Percentiles rank a stretch among this genome's conserved stretches.
Evolutionary conservation across 352 stramenopile species (phyloP).

Genomic region (Phytophthora brassicae): DNA sequence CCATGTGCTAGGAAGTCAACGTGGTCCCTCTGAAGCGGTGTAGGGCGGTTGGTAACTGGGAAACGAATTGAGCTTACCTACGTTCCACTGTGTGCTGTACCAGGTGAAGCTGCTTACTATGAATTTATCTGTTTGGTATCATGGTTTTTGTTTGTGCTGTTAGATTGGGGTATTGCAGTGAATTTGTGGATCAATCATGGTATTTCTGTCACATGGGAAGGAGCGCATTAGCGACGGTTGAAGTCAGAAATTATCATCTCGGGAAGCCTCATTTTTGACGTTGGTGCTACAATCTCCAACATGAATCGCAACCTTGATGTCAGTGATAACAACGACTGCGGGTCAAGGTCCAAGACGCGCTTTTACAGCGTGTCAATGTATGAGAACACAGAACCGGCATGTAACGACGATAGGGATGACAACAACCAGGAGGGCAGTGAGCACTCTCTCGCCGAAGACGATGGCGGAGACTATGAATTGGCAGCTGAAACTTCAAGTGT

Average conservation of each 20-base stretch:
- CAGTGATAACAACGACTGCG: neutral
- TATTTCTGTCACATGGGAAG: slow-evolving; percentile 27
- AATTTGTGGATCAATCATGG: slow-evolving; percentile 3
- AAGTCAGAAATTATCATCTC: slow-evolving; percentile 9
- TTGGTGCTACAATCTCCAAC: neutral
- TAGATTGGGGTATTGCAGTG: neutral
- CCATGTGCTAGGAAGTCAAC: slow-evolving; percentile 25
- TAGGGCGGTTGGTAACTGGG: slow-evolving; percentile 1
- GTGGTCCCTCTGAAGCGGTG: slow-evolving; percentile 33
- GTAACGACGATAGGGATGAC: slow-evolving; percentile 12
- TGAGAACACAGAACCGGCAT: slow-evolving; percentile 3
- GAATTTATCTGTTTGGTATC: neutral
- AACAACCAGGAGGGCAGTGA: slow-evolving; percentile 24
- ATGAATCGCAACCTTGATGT: slow-evolving; percentile 17
- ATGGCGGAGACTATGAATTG: slow-evolving; percentile 19
- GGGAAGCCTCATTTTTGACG: slow-evolving; percentile 5
- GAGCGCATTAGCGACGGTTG: slow-evolving; percentile 4
- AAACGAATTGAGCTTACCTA: neutral
- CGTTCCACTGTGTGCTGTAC: neutral
- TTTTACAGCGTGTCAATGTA: neutral
- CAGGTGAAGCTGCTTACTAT: neutral
- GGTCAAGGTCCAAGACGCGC: neutral
- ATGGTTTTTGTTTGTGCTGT: neutral
- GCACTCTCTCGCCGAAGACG: slow-evolving; percentile 11
- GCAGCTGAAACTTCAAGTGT: slow-evolving; percentile 31